Conservation (phyloP, 306 rosid species). For the Citrullus colocynthis region DNA sequence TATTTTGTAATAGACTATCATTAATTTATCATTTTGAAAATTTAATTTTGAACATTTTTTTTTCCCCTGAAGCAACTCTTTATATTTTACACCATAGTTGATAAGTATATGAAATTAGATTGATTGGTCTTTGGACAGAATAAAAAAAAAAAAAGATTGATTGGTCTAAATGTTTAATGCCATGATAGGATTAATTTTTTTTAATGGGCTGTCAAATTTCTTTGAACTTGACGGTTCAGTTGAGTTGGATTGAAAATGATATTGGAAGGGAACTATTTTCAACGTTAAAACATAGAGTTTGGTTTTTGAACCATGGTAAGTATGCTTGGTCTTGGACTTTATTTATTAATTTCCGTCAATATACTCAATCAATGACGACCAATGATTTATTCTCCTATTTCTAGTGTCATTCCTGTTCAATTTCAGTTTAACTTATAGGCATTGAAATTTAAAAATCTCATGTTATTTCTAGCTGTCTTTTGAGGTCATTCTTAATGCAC, state of each 20-base stretch:
- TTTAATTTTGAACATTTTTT: background rate
- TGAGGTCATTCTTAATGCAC: background rate
- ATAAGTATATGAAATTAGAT: background rate
- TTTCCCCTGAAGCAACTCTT: background rate
- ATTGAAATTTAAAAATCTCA: background rate
- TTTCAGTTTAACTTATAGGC: background rate
- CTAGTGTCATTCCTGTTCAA: background rate
- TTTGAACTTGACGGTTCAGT: background rate
- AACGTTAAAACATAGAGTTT: background rate
- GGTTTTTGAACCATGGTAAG: background rate
- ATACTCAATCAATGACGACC: background rate
- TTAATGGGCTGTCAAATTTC: background rate
- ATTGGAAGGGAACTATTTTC: background rate
- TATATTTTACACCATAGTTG: background rate
- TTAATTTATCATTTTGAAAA: background rate
- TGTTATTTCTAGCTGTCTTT: background rate
- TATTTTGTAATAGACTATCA: background rate
- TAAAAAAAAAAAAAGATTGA: background rate
- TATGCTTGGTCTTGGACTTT: background rate
- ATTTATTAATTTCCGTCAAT: background rate
- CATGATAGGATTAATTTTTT: background rate
- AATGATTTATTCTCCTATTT: background rate
- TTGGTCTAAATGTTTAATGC: background rate
- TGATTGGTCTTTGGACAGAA: background rate
- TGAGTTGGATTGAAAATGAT: background rate